phyloP scores from a whole-genome alignment of 176 grass and related monocot species.

The Carex scoparia region DNA sequence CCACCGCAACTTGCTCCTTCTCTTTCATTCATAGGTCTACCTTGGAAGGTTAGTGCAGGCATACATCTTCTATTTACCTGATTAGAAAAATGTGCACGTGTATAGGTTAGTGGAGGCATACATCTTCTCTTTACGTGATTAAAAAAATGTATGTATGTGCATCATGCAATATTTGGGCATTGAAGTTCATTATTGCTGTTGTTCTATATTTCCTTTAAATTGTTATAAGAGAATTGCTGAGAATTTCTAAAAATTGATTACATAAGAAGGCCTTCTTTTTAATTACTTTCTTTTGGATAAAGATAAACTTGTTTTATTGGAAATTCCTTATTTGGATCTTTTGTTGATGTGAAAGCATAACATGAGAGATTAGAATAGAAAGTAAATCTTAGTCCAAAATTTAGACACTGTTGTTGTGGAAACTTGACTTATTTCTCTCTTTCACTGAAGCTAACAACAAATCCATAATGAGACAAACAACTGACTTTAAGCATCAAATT shows the following conservation, averaged over 20 bases:
- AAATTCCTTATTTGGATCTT: not conserved
- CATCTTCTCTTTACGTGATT: not conserved
- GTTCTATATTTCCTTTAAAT: not conserved
- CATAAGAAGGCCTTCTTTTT: not conserved
- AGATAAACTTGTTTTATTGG: not conserved
- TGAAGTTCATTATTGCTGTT: not conserved
- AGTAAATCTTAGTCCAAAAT: not conserved
- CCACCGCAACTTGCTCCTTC: slow-evolving; percentile 37
- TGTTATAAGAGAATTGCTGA: not conserved
- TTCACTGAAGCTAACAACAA: not conserved
- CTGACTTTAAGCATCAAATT: not conserved
- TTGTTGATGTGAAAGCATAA: not conserved
- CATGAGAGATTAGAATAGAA: not conserved
- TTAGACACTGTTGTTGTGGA: not conserved
- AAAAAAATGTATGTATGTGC: not conserved
- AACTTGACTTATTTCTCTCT: not conserved
- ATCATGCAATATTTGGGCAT: not conserved
- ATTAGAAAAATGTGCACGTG: not conserved
- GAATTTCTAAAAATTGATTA: not conserved
- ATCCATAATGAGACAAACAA: not conserved
- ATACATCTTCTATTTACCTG: not conserved
- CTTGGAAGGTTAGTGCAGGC: slow-evolving; percentile 43
- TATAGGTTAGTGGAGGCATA: slow-evolving; percentile 28
- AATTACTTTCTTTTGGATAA: not conserved
- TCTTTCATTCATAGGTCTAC: slow-evolving; percentile 59